phyloP scores from a whole-genome alignment of 768 basidiomycete genomes.

The Royoungia palumana region DNA sequence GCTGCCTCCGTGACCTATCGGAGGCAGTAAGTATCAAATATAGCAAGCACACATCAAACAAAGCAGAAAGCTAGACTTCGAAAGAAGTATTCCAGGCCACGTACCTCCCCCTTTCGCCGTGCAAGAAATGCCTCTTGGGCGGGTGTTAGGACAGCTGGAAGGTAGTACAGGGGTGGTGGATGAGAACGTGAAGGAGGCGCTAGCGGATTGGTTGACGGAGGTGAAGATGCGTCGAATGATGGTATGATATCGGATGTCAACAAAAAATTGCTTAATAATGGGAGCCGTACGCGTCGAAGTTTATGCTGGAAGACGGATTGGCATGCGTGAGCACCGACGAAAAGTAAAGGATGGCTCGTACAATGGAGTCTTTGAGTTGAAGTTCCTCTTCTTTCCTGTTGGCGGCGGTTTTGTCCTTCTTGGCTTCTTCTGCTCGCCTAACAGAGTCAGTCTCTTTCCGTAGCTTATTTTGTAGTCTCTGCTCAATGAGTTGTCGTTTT shows the following conservation, averaged over 20 bases:
- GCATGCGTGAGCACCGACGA: background rate
- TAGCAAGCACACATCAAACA: slow-evolving; percentile 4
- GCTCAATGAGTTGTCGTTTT: slow-evolving; percentile 79
- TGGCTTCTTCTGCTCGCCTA: slow-evolving; percentile 80
- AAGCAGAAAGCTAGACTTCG: background rate
- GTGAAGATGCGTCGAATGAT: slow-evolving; percentile 30
- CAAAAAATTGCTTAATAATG: slow-evolving; percentile 70
- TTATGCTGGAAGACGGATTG: slow-evolving; percentile 52
- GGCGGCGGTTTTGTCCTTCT: slow-evolving; percentile 74
- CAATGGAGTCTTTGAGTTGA: slow-evolving; percentile 77
- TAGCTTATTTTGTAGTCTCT: slow-evolving; percentile 81
- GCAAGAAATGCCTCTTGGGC: slow-evolving; percentile 67
- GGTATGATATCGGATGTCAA: slow-evolving; percentile 69
- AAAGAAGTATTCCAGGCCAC: slow-evolving; percentile 10
- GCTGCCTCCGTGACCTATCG: slow-evolving; percentile 56
- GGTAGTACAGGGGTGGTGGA: slow-evolving; percentile 75
- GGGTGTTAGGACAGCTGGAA: slow-evolving; percentile 64
- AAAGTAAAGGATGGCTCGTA: slow-evolving; percentile 35
- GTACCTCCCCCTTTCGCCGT: slow-evolving; percentile 61
- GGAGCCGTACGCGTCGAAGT: slow-evolving; percentile 67
- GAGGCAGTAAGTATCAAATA: slow-evolving; percentile 2
- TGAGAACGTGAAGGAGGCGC: slow-evolving; percentile 57
- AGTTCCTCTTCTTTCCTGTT: slow-evolving; percentile 81
- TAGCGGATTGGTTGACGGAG: slow-evolving; percentile 35
- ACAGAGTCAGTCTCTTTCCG: slow-evolving; percentile 84